Evolutionary conservation across 2,329 filamentous ascomycete species (phyloP).

Genomic region (Verticillium isaacii): DNA sequence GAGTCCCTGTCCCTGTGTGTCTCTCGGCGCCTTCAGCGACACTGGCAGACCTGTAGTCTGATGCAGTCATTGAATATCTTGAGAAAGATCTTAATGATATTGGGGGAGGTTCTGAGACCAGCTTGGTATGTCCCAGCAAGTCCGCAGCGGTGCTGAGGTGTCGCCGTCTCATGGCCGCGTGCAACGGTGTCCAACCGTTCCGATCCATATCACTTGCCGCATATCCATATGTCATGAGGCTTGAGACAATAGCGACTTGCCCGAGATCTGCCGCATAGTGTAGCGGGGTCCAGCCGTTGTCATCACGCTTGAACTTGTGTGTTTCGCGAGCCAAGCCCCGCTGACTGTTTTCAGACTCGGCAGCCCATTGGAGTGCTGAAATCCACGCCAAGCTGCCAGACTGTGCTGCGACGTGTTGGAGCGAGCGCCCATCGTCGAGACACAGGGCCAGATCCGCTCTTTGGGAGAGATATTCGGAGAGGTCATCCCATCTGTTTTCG

Average conservation of each 20-base stretch:
- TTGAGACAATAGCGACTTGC: neutral
- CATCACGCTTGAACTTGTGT: neutral
- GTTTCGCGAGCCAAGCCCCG: too few species aligned
- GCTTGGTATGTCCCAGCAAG: neutral
- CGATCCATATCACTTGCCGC: neutral
- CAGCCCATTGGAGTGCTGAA: neutral
- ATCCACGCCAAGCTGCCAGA: neutral
- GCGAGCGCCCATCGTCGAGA: neutral
- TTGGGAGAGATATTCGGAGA: neutral
- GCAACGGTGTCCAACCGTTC: neutral
- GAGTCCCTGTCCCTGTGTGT: too few species aligned
- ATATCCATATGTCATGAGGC: neutral
- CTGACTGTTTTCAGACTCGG: neutral
- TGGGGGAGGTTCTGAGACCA: neutral
- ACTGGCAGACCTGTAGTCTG: too few species aligned
- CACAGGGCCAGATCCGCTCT: neutral
- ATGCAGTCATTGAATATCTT: too few species aligned
- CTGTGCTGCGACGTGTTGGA: neutral
- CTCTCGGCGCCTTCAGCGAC: too few species aligned
- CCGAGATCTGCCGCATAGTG: neutral
- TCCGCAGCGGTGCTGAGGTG: neutral
- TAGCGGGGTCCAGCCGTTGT: neutral
- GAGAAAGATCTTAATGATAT: too few species aligned
- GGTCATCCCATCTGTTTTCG: neutral
- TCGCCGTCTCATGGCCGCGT: neutral